Evolutionary conservation across 441 rosid species (phyloP), one percentile per base, ranked within the genome.

Genomic region (Heliophila coronopifolia): DNA sequence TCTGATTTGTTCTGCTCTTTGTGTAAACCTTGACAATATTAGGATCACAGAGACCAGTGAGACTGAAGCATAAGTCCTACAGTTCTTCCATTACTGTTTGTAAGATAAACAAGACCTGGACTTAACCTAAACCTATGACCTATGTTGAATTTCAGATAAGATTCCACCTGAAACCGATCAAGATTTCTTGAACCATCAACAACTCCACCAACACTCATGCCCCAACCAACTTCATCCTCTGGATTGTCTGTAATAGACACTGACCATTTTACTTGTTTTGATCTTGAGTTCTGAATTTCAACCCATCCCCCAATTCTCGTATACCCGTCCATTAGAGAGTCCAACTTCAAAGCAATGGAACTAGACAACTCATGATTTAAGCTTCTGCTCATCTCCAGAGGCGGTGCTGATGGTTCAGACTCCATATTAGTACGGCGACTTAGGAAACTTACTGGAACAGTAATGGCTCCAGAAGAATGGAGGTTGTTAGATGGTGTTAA

Each of bases 211-310:
- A 79, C 53, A 57, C 74, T 70, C 58, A 78, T 32, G 20, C 94
- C 95, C 96, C 91, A 87, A 5, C 91, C 91, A 9, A 68, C 35
- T 50, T 74, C 95, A 43, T 78, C 79, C 30, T 83, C 81, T 26
- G 76, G 65, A 16, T 67, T 73, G 52, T 92, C 84, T 41, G 77
- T 75, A 35, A 78, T 22, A 37, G 60, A 77, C 12, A 79, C 50
- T 9, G 78, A 86, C 98, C 95, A 91, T 24, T 70, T 69, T 9
- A 84, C 12, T 12, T 53, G 68, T 45, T 65, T 72, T 24, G 58
- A 57, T 57, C 69, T 67, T 3, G 72, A 68, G 20, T 70, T 73
- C 48, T 75, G 71, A 75, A 75, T 62, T 72, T 91, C 86, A 35
- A 84, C 50, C 96, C 98, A 91, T 61, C 84, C 85, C 9, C 75